Conservation (phyloP, 176 grass and related monocot species). For the Musa troglodytarum region DNA sequence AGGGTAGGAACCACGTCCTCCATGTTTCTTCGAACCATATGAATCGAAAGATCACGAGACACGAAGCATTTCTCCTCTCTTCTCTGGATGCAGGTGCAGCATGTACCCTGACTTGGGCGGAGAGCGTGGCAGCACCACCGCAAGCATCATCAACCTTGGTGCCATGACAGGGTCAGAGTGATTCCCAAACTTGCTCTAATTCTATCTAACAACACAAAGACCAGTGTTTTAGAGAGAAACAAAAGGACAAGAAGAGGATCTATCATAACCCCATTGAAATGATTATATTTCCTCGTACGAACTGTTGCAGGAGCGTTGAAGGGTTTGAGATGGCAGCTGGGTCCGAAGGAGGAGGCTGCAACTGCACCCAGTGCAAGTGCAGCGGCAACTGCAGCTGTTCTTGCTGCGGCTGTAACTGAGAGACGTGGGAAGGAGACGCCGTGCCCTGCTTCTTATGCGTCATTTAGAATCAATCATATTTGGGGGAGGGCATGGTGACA, state of each 20-base stretch:
- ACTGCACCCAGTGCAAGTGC: constrained; percentile 45
- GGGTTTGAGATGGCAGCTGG: constrained; percentile 23
- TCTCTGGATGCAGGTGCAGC: constrained; percentile 30
- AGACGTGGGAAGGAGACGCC: too few relatives aligned
- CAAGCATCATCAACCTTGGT: constrained; percentile 6
- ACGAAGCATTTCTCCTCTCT: not conserved
- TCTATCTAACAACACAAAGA: not conserved
- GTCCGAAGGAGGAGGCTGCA: constrained; percentile 31
- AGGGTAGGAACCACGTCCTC: constrained; percentile 20
- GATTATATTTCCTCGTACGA: not conserved
- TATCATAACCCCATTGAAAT: not conserved
- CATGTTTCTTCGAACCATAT: not conserved
- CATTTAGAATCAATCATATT: too few relatives aligned
- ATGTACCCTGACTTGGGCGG: constrained; percentile 24
- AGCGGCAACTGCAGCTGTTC: constrained; percentile 34
- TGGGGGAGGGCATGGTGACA: too few relatives aligned
- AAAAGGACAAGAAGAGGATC: not conserved
- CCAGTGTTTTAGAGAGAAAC: not conserved
- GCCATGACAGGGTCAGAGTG: constrained; percentile 29
- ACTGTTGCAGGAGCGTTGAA: constrained; percentile 23
- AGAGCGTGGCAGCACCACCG: constrained; percentile 9
- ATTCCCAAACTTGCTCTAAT: not conserved
- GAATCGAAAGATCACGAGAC: not conserved
- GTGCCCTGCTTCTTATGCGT: not conserved
- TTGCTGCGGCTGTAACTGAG: constrained; percentile 36